phyloP scores from a whole-genome alignment of 116 monocot genomes.

The Phalaenopsis hybrid region DNA sequence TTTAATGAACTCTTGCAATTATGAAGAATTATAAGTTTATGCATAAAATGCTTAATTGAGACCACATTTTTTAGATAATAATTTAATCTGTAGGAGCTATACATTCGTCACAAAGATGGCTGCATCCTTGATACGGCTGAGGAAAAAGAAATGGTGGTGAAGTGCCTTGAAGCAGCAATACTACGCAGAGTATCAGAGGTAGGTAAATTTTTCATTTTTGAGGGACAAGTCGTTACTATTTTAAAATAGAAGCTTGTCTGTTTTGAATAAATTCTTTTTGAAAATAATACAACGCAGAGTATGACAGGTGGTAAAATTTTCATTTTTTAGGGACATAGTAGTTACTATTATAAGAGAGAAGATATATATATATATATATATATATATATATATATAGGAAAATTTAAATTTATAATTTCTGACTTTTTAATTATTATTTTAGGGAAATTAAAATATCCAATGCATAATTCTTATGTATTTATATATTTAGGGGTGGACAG shows the following conservation, averaged over 20 bases:
- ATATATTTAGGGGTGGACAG: too few relatives aligned
- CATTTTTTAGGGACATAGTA: not conserved
- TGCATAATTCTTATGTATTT: too few relatives aligned
- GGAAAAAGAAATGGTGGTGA: conserved; percentile 53
- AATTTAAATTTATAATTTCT: too few relatives aligned
- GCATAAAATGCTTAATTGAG: not conserved
- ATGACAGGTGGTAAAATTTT: conserved; percentile 19
- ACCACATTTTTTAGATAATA: not conserved
- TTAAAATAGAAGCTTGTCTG: not conserved
- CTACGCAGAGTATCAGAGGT: conserved; percentile 84
- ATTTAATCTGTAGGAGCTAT: conserved; percentile 58
- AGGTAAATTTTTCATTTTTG: not conserved
- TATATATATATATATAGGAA: too few relatives aligned
- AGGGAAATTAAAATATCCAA: too few relatives aligned
- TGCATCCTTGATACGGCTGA: conserved; percentile 56
- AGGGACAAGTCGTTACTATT: not conserved
- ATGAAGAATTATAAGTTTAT: not conserved
- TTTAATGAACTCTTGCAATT: not conserved
- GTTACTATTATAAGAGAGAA: not conserved
- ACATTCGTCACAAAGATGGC: conserved; percentile 67
- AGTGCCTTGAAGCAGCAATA: conserved; percentile 90
- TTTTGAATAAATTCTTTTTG: not conserved
- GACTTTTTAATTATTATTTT: too few relatives aligned
- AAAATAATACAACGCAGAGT: conserved; percentile 26
- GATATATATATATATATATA: too few relatives aligned